Evolutionary conservation across 345 rosid genomes (phyloP).

Genomic region (Eucalyptus curtisii): DNA sequence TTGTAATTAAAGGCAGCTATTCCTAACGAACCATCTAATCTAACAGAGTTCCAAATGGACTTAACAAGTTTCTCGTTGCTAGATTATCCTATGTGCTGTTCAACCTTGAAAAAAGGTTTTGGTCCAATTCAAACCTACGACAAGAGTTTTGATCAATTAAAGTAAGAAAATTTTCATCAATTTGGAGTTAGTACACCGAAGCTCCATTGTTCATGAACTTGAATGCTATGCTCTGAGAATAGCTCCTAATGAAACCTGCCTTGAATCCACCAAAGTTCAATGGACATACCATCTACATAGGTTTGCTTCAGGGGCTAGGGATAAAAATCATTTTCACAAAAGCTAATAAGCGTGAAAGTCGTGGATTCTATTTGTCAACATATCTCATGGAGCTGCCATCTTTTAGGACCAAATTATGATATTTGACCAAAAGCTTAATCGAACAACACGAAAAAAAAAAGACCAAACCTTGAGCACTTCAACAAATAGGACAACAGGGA

Average conservation of each 20-base stretch:
- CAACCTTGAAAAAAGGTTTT: background rate
- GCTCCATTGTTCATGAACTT: background rate
- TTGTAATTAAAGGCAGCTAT: too few relatives aligned
- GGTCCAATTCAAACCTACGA: background rate
- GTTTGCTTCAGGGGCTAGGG: background rate
- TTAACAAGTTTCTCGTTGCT: background rate
- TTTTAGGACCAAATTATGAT: background rate
- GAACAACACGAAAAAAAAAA: too few relatives aligned
- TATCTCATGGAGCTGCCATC: background rate
- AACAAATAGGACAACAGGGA: background rate
- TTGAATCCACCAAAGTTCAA: background rate
- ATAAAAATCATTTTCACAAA: background rate
- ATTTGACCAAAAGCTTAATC: background rate
- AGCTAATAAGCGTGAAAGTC: background rate
- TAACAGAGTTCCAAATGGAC: background rate
- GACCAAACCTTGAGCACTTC: background rate
- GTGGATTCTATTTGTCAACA: background rate
- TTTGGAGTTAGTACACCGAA: background rate
- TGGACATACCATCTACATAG: background rate
- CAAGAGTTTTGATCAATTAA: background rate
- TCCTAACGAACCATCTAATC: too few relatives aligned
- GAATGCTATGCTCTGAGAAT: too few relatives aligned
- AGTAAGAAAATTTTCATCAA: background rate
- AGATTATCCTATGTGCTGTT: background rate
- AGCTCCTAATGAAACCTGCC: too few relatives aligned